These are phyloP conservation scores for Vigna hirtella DNA, from an alignment of 306 rosid genomes.

Conservation along the genomic window DNA sequence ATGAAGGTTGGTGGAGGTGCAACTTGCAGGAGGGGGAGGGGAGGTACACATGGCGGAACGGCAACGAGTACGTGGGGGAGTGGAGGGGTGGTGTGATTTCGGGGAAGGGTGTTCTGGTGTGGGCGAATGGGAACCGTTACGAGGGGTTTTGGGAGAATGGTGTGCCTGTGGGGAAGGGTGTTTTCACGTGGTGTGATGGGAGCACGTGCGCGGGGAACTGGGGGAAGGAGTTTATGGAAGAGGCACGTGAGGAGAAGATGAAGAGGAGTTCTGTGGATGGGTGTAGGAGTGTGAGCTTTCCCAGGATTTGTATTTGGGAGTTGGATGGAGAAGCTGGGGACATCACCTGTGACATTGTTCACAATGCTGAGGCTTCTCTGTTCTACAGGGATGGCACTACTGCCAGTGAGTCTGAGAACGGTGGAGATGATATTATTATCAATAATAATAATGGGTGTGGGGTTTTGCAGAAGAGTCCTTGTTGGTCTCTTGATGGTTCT, in stretches of 20 bases:
- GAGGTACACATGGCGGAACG: constrained; percentile 62
- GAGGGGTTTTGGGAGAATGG: constrained; percentile 66
- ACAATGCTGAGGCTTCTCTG: constrained; percentile 55
- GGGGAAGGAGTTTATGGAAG: constrained; percentile 44
- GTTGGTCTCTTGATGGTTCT: constrained; percentile 42
- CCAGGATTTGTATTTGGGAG: constrained; percentile 70
- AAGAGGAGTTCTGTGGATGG: constrained; percentile 59
- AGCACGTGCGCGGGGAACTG: constrained; percentile 41
- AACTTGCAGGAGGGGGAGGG: constrained; percentile 62
- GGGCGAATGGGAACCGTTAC: constrained; percentile 57
- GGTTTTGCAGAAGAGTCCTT: constrained; percentile 44
- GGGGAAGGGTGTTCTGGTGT: constrained; percentile 58
- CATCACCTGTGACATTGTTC: constrained; percentile 67
- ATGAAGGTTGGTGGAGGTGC: constrained; percentile 57
- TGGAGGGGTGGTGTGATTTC: constrained; percentile 60
- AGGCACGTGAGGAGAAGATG: constrained; percentile 3
- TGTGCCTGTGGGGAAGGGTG: constrained; percentile 53
- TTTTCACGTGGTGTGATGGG: constrained; percentile 50
- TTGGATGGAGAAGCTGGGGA: constrained; percentile 73
- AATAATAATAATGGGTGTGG: background rate
- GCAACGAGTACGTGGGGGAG: constrained; percentile 63
- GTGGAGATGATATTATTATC: background rate
- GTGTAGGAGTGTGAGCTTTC: constrained; percentile 51
- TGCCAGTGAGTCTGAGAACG: constrained; percentile 28
- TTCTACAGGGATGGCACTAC: constrained; percentile 50